Evolutionary conservation across 176 grass and related monocot species (phyloP), one percentile per base, ranked within the genome.

Genomic region (Aegilops speltoides): DNA sequence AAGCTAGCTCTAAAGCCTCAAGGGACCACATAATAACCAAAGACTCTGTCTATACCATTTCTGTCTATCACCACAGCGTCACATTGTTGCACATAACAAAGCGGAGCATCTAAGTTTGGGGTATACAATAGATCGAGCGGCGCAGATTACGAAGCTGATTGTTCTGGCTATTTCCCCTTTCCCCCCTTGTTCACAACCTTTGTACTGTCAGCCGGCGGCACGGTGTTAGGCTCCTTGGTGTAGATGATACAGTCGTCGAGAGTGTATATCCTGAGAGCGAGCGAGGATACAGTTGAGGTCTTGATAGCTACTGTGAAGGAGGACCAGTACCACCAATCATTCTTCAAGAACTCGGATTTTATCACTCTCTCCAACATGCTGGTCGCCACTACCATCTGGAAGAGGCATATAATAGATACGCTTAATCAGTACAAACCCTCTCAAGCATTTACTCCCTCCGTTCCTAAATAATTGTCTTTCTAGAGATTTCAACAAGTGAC

Each of bases 261-360:
- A 67, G 93, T 91, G 72, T 96, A 93, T 26, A 98, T 88, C 64
- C 92, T 83, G 29, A 96, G 92, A 9, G 93, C 90, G 1, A 98
- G 93, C 0, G 96, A 92, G 31, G 96, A 89, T 80, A 96, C 15
- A n/a, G 90, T 94, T 83, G 96, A 81, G 17, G 93, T 93, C 76
- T 91, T 98, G 23, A 90, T 87, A 34, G 96, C 93, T 69, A 92
- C 96, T 40, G 90, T 96, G 45, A 94, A 90, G 75, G 90, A 95
- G 43, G 93, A 98, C 96, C 96, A 98, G 90, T 94, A 92, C 91
- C 91, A 98, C 96, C 96, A 98, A 68, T 79, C 83, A 43, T 93
- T 90, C 89, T 94, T 96, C 82, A 98, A 64, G 69, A 89, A 93
- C 40, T 96, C 93, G 2, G 92, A 66, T 89, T 93, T 98, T 78